Conservation (phyloP, 768 basidiomycete species). For the Pulveroboletus sp. region DNA sequence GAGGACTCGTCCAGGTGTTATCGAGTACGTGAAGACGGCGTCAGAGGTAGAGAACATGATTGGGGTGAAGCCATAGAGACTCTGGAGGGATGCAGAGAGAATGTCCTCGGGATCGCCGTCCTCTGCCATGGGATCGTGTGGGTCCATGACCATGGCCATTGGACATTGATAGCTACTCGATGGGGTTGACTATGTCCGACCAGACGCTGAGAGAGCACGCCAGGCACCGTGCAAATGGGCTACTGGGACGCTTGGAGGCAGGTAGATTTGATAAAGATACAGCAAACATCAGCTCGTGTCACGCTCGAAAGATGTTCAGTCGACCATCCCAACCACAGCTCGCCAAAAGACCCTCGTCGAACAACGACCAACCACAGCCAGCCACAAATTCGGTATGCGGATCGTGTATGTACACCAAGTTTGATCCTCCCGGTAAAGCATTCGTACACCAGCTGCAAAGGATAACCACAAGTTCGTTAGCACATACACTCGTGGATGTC, state of each 20-base stretch:
- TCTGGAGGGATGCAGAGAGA: constrained; percentile 57
- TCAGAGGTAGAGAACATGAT: constrained; percentile 57
- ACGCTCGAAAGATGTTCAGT: constrained; percentile 69
- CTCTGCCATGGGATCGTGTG: background rate
- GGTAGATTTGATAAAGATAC: background rate
- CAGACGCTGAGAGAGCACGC: too few relatives aligned
- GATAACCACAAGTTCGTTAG: background rate
- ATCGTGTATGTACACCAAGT: constrained; percentile 70
- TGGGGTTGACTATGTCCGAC: background rate
- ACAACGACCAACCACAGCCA: constrained; percentile 89
- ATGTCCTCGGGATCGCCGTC: constrained; percentile 56
- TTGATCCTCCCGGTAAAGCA: constrained; percentile 42
- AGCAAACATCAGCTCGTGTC: constrained; percentile 1
- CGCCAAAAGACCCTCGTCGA: constrained; percentile 80
- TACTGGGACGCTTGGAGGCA: background rate
- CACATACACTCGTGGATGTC: background rate
- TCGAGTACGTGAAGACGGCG: constrained; percentile 45
- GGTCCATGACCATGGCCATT: background rate
- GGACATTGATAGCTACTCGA: background rate
- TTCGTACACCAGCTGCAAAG: constrained; percentile 66
- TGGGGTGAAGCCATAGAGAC: constrained; percentile 57
- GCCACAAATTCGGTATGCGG: constrained; percentile 94
- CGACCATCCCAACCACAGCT: constrained; percentile 92
- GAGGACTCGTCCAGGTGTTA: constrained; percentile 15
- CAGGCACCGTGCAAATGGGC: background rate